Conservation (phyloP, 179 eudicot genomes). For the Beta corolliflora region DNA sequence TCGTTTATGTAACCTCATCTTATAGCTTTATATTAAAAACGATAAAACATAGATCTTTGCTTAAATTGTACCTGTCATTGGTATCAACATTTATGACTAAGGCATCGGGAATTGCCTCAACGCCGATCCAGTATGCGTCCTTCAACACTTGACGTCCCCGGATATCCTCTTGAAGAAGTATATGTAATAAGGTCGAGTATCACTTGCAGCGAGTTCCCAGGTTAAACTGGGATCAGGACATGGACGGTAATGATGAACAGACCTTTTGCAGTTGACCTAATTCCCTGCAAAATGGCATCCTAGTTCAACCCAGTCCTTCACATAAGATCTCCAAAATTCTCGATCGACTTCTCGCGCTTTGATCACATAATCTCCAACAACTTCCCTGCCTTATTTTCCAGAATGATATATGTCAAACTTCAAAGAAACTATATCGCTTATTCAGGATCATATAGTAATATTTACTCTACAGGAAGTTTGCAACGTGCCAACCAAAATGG, state of each 20-base stretch:
- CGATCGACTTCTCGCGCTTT: conserved; percentile 25
- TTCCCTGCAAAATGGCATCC: too few relatives aligned
- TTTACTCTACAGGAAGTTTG: too few relatives aligned
- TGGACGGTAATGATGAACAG: conserved; percentile 39
- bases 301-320: conserved; percentile 40
- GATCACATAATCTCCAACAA: conserved; percentile 29
- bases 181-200: too few relatives aligned
- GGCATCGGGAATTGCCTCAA: conserved; percentile 46
- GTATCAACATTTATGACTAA: conserved; percentile 39
- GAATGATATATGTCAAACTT: background rate
- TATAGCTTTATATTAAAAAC: too few relatives aligned
- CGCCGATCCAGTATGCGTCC: conserved; percentile 48
- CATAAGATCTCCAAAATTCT: conserved; percentile 40
- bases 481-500: too few relatives aligned
- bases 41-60: too few relatives aligned
- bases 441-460: too few relatives aligned
- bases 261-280: too few relatives aligned
- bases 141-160: conserved; percentile 49
- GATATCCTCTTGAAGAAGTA: conserved; percentile 40
- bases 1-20: too few relatives aligned
- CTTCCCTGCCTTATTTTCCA: conserved; percentile 25
- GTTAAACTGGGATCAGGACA: conserved; percentile 45
- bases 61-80: conserved; percentile 38
- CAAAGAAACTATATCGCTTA: too few relatives aligned
- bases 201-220: too few relatives aligned